Evolutionary conservation across 371 early-diverging fungal species (phyloP), one percentile per base, ranked within the genome.

Genomic region (Apophysomyces trapeziformis): DNA sequence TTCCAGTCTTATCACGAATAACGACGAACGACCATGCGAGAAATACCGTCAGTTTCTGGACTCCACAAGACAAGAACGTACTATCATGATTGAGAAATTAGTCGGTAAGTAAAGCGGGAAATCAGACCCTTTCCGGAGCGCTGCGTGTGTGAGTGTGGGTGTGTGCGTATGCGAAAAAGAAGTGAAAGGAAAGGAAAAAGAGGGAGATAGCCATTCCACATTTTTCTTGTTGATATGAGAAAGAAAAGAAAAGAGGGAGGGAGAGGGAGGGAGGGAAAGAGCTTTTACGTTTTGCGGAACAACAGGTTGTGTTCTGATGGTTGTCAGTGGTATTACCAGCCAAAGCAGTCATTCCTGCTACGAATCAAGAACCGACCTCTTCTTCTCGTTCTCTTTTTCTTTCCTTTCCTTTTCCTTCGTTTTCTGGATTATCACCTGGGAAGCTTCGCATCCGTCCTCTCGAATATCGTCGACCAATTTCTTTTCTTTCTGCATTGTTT

Each of bases 21-120:
- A 59, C 26, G 64, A 65, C 38, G 67, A 67, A 60, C 45, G 46
- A 35, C 67, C 71, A 12, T 67, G 67, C 56, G 66, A 70, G 21
- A 61, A 66, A 36, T 71, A 67, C 43, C 59, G 61, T 56, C 61
- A 71, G 43, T 71, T 71, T 38, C 41, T 64, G 26, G 54, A 70
- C 32, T 63, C 73, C 2, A 61, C 72, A 12, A 63, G 67, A 32
- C 72, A 74, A 47, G 73, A 76, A 44, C 63, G 65, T 11, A 65
- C 73, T 1, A 46, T 74, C 11, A 60, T 77, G 72, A 72, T 77
- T 57, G 72, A 70, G 21, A 74, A 66, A 43, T 62, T 77, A 26
- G 75, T 77, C 58, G 72, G 70, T 69, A 62, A 63, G 68, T 68
- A 38, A 38, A 36, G 35, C 54, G 7, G 56, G 32, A 32, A 45